Base-by-base conservation (phyloP, 2,329 filamentous ascomycete genomes). In the Cladosporium velox region DNA sequence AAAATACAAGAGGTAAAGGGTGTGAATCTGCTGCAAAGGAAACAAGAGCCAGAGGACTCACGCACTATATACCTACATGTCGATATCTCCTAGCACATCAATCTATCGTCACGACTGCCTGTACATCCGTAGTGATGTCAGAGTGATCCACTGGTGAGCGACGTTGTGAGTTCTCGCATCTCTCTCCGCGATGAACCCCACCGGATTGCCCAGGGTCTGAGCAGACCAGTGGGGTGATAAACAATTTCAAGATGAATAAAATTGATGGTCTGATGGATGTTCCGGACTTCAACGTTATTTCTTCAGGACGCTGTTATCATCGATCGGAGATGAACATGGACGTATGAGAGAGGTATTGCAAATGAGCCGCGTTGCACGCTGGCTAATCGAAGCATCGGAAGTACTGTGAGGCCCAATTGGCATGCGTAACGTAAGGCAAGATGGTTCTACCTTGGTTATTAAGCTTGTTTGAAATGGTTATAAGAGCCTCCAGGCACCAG, bases 81-180 rank as follows among this genome's bases (percentile, higher is more conserved):
- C n/a, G 38, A 59, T n/a, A 41, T 8, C 35, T 41, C 35, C 35
- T 44, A 41, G 57, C 38, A 30, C 57, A 59, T 59, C 55, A 58
- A 44, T 21, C 52, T 34, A 63, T 64, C 61, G 61, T 57, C 61
- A 64, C 61, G 49, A 64, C 38, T 35, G 28, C 28, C 28, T 30
- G 21, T 32, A 14, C 35, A 32, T 47, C 3, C 52, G 26, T 54
- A 32, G 61, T 64, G 61, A 64, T 64, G 61, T 64, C 61, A 64
- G 51, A 64, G 61, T 64, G 61, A 64, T 51, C 61, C 61, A 38
- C 55, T 41, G 34, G 32, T 41, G 55, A 26, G 55, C 55, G 57
- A 47, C 35, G 18, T 26, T 59, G 21, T 58, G 49, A 52, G 24
- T 52, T 52, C 28, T 30, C 55, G 55, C 55, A 38, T 38, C 55